These are phyloP conservation scores for Suillus alpinus DNA, from an alignment of 768 basidiomycete species.

Conservation along the genomic window DNA sequence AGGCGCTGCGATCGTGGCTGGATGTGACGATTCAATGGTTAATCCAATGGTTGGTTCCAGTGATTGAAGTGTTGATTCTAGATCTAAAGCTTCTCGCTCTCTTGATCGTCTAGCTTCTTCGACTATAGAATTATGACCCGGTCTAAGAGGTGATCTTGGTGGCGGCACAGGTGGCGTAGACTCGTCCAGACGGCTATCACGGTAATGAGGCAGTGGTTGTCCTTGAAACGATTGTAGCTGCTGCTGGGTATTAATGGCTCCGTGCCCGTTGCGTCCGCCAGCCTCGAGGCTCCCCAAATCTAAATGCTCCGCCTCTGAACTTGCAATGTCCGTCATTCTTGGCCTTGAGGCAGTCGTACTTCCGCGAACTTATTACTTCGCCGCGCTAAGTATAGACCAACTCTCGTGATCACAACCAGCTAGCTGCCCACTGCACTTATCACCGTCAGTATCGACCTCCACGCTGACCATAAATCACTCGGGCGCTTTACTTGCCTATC, in stretches of 20 bases:
- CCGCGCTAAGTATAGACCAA: not conserved
- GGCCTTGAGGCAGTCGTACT: not conserved
- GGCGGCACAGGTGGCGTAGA: slow-evolving; percentile 24
- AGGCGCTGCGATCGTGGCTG: slow-evolving; percentile 6
- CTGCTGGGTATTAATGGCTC: not conserved
- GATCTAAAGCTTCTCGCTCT: not conserved
- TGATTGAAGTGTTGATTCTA: not conserved
- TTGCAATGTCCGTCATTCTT: not conserved
- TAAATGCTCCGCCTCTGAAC: not conserved
- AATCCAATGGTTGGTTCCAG: slow-evolving; percentile 26
- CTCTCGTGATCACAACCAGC: not conserved
- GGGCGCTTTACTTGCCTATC: slow-evolving; percentile 3
- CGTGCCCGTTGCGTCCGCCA: not conserved
- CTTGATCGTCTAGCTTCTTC: not conserved
- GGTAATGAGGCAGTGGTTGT: not conserved
- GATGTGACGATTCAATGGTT: slow-evolving; percentile 14
- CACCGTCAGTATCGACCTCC: not conserved
- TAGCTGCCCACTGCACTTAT: not conserved
- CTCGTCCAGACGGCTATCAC: not conserved
- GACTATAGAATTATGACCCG: slow-evolving; percentile 17
- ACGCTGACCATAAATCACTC: not conserved
- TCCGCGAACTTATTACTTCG: not conserved
- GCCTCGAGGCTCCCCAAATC: not conserved
- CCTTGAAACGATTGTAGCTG: not conserved
- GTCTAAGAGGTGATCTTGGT: slow-evolving; percentile 31